Evolutionary conservation across 495 filamentous ascomycete species (phyloP).

Genomic region (Tuber aestivum): DNA sequence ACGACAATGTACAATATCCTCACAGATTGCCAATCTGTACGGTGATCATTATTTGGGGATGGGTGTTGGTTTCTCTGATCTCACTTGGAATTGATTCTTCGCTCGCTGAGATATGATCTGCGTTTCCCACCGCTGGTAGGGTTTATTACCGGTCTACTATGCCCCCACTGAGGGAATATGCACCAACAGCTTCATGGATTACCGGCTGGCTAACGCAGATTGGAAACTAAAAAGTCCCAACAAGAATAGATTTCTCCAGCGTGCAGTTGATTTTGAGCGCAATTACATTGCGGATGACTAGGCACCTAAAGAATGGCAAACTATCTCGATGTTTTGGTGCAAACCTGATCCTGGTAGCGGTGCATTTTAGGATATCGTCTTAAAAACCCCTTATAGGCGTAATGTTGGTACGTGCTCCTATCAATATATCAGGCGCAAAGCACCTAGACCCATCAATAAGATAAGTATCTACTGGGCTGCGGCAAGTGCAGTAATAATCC

Average conservation of each 20-base stretch:
- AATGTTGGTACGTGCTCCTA: conserved; percentile 52
- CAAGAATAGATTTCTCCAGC: conserved; percentile 51
- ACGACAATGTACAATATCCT: conserved; percentile 64
- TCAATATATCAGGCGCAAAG: conserved; percentile 56
- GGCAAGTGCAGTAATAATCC: conserved; percentile 55
- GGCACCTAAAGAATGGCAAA: conserved; percentile 58
- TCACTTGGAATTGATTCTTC: conserved; percentile 47
- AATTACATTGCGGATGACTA: conserved; percentile 58
- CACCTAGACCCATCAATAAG: conserved; percentile 61
- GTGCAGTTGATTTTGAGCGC: conserved; percentile 58
- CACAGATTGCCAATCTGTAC: conserved; percentile 58
- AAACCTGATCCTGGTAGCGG: not conserved
- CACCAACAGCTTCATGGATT: conserved; percentile 49
- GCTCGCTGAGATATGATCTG: conserved; percentile 49
- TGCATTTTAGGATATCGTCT: not conserved
- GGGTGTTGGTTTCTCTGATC: conserved; percentile 48
- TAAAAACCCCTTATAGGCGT: conserved; percentile 42
- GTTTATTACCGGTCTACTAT: conserved; percentile 54
- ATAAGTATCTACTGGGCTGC: conserved; percentile 63
- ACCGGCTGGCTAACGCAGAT: conserved; percentile 51
- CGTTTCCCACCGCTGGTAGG: conserved; percentile 48
- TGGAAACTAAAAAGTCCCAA: conserved; percentile 53
- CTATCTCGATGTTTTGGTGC: conserved; percentile 60
- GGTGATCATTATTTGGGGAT: conserved; percentile 49
- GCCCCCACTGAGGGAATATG: conserved; percentile 48